Conservation (phyloP, 306 rosid species). For the Fagus crenata region DNA sequence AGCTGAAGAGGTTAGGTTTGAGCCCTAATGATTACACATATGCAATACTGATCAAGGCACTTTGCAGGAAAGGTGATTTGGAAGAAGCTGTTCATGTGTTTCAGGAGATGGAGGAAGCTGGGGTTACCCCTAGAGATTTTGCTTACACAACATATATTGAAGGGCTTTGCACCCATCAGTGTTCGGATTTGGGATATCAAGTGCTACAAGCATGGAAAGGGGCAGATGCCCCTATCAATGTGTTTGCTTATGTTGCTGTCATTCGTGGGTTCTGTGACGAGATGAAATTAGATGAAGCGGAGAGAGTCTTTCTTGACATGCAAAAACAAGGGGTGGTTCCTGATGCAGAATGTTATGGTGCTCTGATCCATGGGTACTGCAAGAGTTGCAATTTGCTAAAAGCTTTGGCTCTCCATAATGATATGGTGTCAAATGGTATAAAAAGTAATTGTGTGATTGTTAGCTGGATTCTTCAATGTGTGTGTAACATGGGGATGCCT, state of each 20-base stretch:
- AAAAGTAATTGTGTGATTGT: constrained; percentile 63
- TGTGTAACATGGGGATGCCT: constrained; percentile 57
- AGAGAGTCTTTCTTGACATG: constrained; percentile 56
- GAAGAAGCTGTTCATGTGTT: constrained; percentile 46
- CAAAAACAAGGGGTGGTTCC: constrained; percentile 59
- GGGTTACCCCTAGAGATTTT: constrained; percentile 46
- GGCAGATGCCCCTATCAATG: constrained; percentile 41
- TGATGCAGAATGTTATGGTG: constrained; percentile 47
- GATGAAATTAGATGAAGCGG: constrained; percentile 60
- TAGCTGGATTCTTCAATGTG: constrained; percentile 68
- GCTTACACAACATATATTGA: constrained; percentile 58
- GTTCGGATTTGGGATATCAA: constrained; percentile 55
- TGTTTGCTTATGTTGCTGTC: constrained; percentile 52
- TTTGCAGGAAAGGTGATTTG: constrained; percentile 57
- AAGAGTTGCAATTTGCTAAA: constrained; percentile 46
- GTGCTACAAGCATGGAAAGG: constrained; percentile 49
- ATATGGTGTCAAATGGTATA: constrained; percentile 63
- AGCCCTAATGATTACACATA: constrained; percentile 62
- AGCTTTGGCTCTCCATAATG: constrained; percentile 51
- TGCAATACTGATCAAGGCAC: constrained; percentile 66
- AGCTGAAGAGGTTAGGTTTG: constrained; percentile 68
- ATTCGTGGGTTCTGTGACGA: constrained; percentile 73
- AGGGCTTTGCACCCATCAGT: constrained; percentile 59
- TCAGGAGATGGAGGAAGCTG: constrained; percentile 61
- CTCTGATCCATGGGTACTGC: constrained; percentile 68